These are phyloP conservation scores for Acanthamoeba healyi DNA, from an alignment of 208 protist species.

Conservation along the genomic window DNA sequence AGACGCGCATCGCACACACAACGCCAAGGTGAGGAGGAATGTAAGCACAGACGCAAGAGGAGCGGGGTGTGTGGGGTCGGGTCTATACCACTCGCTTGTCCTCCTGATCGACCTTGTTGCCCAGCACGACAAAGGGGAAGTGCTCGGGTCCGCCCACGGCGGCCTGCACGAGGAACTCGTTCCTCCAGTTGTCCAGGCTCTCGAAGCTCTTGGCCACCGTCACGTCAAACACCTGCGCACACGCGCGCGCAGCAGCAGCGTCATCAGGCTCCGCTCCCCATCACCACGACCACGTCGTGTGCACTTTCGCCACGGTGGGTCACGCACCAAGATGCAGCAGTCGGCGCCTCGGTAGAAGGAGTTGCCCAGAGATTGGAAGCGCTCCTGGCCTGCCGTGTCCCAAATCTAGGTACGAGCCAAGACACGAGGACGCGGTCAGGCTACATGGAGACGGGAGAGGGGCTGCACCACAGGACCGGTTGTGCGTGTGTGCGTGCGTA, in stretches of 20 bases:
- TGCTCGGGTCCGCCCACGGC: slow-evolving; percentile 62
- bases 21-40: no score
- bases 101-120: slow-evolving; percentile 85
- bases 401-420: slow-evolving; percentile 89
- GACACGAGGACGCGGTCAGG: no score
- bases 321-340: slow-evolving; percentile 91
- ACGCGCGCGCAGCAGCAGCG: no score
- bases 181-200: slow-evolving; percentile 91
- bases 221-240: slow-evolving; percentile 81
- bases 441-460: no score
- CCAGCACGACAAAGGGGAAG: slow-evolving; percentile 87
- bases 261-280: no score
- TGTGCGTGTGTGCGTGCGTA: neutral
- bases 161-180: slow-evolving; percentile 96
- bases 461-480: no score
- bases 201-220: slow-evolving; percentile 81
- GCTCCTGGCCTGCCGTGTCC: slow-evolving; percentile 97
- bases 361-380: slow-evolving; percentile 98
- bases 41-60: no score
- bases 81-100: slow-evolving; percentile 44
- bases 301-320: neutral
- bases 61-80: neutral
- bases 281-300: no score
- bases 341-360: slow-evolving; percentile 98
- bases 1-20: neutral